Conservation (phyloP, 1,284 basidiomycete species). For the Heliocybe sulcata region DNA sequence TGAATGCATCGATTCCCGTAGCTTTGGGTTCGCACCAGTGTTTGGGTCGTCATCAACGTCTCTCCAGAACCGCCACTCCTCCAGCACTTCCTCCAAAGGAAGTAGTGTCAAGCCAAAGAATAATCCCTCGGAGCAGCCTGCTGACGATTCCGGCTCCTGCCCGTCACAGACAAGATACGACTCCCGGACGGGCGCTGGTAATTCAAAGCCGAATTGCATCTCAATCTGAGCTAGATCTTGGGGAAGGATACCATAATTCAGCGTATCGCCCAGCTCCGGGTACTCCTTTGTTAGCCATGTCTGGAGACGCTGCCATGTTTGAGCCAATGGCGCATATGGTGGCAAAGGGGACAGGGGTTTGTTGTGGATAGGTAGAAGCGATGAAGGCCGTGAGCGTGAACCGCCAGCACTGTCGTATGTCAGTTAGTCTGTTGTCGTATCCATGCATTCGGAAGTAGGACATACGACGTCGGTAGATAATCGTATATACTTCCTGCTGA, state of each 20-base stretch:
- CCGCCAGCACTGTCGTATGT: conserved; percentile 19
- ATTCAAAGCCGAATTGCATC: conserved; percentile 71
- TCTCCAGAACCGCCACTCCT: conserved; percentile 93
- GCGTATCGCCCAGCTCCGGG: conserved; percentile 85
- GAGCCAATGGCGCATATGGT: conserved; percentile 65
- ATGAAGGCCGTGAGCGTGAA: conserved; percentile 39
- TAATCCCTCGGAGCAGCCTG: conserved; percentile 80
- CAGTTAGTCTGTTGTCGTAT: background rate
- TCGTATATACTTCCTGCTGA: conserved; percentile 43
- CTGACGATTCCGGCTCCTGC: conserved; percentile 81
- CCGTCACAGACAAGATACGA: conserved; percentile 81
- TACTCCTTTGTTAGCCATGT: conserved; percentile 74
- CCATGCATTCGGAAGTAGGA: conserved; percentile 9
- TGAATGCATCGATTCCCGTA: conserved; percentile 79
- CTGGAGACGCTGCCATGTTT: conserved; percentile 77
- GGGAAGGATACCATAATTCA: conserved; percentile 80
- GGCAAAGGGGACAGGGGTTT: conserved; percentile 32
- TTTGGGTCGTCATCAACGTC: conserved; percentile 81
- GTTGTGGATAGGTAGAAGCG: conserved; percentile 61
- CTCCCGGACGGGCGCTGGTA: conserved; percentile 77
- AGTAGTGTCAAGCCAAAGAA: conserved; percentile 84
- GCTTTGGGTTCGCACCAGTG: conserved; percentile 67
- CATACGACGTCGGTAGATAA: conserved; percentile 55
- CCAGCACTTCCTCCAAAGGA: conserved; percentile 83
- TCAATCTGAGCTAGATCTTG: conserved; percentile 74